Conservation (phyloP, 345 rosid species). For the Brassica rapa region DNA sequence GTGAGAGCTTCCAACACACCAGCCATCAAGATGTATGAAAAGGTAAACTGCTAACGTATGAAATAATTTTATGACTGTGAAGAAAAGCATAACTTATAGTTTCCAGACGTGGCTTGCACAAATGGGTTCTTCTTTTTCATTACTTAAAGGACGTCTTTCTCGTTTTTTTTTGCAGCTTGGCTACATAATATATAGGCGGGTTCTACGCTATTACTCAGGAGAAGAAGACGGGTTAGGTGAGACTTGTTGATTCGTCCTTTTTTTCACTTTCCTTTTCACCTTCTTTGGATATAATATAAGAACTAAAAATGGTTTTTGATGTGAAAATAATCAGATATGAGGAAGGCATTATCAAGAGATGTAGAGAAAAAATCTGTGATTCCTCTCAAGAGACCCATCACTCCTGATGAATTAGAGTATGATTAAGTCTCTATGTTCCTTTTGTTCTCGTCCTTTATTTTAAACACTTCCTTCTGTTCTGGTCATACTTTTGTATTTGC, state of each 20-base stretch:
- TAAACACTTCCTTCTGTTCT: neutral
- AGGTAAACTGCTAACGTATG: conserved; percentile 40
- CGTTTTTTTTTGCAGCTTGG: conserved; percentile 57
- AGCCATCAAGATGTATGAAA: conserved; percentile 97
- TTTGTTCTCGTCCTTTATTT: neutral
- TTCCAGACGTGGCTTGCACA: neutral
- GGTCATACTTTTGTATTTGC: conserved; percentile 3
- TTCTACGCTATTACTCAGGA: conserved; percentile 88
- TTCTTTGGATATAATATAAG: neutral
- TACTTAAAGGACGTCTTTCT: neutral
- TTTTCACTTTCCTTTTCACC: neutral
- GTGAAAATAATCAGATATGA: conserved; percentile 60
- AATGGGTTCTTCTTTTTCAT: neutral
- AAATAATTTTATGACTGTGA: neutral
- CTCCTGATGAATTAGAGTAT: conserved; percentile 91
- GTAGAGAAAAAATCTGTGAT: conserved; percentile 81
- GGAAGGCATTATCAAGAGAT: conserved; percentile 89
- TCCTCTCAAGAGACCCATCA: conserved; percentile 84
- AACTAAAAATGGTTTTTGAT: neutral
- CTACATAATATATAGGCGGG: conserved; percentile 81
- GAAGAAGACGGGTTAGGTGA: conserved; percentile 90
- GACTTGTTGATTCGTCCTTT: conserved; percentile 22
- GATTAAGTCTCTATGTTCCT: conserved; percentile 46
- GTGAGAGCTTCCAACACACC: conserved; percentile 92
- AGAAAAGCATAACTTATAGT: neutral